Evolutionary conservation across 768 basidiomycete genomes (phyloP), one percentile per base, ranked within the genome.

Genomic region (Boletus vermiculosoides): DNA sequence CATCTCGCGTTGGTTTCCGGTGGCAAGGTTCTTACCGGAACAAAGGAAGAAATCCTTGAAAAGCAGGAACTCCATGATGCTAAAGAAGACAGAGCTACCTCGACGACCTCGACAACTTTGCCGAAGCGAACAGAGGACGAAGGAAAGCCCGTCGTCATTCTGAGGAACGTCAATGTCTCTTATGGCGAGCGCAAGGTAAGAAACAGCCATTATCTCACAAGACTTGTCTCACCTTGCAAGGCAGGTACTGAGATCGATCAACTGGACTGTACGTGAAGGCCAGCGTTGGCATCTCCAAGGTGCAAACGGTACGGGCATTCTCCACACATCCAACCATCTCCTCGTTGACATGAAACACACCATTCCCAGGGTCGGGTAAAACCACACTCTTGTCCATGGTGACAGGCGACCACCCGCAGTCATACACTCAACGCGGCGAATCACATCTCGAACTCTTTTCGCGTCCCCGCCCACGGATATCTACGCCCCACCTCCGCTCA

Each of bases 401-500:
- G 39, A 93, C 93, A 0, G 96, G 96, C 25, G 94, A 96, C 68
- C 96, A 98, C 71, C 96, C 96, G 0, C 92, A 94, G 59, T 98
- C 96, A 1, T 98, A 89, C 75, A 87, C 86, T 5, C 90, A 92
- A 66, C 69, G 70, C 28, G 56, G 56, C 31, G 54, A 63, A 70
- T 59, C 79, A 55, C 74, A 75, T 25, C 77, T 92, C 18, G 66
- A 67, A 12, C 78, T 92, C 57, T 87, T 92, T 62, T 77, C 78
- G 44, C 76, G 77, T 30, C 86, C 85, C 4, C 86, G 94, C 7
- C 71, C 79, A 12, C 74, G 74, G 3, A 83, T 85, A 46, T 80
- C 96, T 0, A 95, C 92, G 0, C 79, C 87, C 0, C 72, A 77
- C 46, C 79, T 94, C 23, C 82, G 82, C 55, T 76, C 81, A 4